Conservation (phyloP, 768 basidiomycete species). For the Baorangia bicolor region DNA sequence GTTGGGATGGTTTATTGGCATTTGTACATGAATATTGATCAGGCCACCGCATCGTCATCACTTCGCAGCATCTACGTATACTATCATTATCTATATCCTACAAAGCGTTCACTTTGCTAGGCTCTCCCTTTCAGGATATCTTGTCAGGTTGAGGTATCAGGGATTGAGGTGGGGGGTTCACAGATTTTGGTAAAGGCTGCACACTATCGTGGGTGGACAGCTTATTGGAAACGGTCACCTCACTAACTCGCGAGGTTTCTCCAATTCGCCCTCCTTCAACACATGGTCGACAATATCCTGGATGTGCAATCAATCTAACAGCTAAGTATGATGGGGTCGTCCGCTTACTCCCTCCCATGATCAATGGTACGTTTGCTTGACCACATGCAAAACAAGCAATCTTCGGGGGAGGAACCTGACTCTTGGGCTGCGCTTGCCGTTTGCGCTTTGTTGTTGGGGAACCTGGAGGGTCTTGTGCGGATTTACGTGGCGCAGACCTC, state of each 20-base stretch:
- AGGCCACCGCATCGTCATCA: neutral
- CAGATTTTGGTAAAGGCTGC: slow-evolving; percentile 6
- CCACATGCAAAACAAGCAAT: slow-evolving; percentile 62
- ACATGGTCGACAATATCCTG: slow-evolving; percentile 71
- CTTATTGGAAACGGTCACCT: slow-evolving; percentile 1
- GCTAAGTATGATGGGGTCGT: neutral
- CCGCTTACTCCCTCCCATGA: slow-evolving; percentile 69
- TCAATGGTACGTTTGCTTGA: slow-evolving; percentile 70
- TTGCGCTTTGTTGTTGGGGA: slow-evolving; percentile 40
- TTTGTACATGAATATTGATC: slow-evolving; percentile 37
- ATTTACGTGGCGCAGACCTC: slow-evolving; percentile 34
- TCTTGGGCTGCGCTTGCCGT: slow-evolving; percentile 36
- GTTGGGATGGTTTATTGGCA: slow-evolving; percentile 65
- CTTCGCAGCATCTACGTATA: slow-evolving; percentile 6
- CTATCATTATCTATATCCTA: slow-evolving; percentile 14
- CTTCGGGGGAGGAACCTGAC: slow-evolving; percentile 36
- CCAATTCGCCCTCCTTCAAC: slow-evolving; percentile 52
- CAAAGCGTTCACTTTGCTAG: neutral
- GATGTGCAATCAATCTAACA: neutral
- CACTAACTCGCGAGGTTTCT: slow-evolving; percentile 26
- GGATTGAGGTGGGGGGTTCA: neutral
- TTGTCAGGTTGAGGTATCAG: neutral
- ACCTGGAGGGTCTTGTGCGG: slow-evolving; percentile 21
- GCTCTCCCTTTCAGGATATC: neutral
- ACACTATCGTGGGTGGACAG: neutral